These are phyloP conservation scores for Pythium utonaiense DNA, from an alignment of 352 stramenopile genomes.

Conservation along the genomic window DNA sequence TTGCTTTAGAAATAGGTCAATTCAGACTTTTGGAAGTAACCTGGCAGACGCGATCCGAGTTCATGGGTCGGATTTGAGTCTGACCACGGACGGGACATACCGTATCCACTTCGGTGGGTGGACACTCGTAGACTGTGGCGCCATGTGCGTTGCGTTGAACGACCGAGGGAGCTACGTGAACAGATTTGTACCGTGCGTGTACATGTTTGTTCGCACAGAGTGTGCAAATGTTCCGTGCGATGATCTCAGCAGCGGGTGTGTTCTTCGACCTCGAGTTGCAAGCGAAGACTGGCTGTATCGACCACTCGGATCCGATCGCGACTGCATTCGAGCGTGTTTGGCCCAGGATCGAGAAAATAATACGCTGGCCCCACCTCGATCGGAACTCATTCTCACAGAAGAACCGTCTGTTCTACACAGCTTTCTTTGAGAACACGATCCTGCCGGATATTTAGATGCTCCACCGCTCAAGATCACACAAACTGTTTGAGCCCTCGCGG, in stretches of 20 bases:
- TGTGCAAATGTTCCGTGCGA: background rate
- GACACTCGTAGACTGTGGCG: conserved; percentile 4
- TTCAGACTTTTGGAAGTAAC: no score
- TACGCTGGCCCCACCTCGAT: background rate
- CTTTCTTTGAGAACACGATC: conserved; percentile 2
- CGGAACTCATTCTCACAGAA: background rate
- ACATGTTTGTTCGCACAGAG: conserved; percentile 12
- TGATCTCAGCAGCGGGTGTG: background rate
- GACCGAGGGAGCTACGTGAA: background rate
- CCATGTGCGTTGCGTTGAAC: background rate
- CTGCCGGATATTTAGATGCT: background rate
- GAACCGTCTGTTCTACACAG: background rate
- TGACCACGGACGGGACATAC: conserved; percentile 10
- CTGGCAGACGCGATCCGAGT: background rate
- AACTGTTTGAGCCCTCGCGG: background rate
- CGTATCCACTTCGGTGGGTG: conserved; percentile 13
- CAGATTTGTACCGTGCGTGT: background rate
- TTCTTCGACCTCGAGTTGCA: background rate
- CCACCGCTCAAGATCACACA: background rate
- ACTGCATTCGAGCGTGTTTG: background rate
- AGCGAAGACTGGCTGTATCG: background rate
- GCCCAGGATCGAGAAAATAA: background rate
- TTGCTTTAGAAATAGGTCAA: no score
- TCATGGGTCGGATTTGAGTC: background rate
- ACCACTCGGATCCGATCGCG: conserved; percentile 6